Percentiles rank a stretch among this genome's conserved stretches.
These are phyloP conservation scores for Abelmoschus esculentus DNA, from an alignment of 345 rosid species.

Conservation along the genomic window DNA sequence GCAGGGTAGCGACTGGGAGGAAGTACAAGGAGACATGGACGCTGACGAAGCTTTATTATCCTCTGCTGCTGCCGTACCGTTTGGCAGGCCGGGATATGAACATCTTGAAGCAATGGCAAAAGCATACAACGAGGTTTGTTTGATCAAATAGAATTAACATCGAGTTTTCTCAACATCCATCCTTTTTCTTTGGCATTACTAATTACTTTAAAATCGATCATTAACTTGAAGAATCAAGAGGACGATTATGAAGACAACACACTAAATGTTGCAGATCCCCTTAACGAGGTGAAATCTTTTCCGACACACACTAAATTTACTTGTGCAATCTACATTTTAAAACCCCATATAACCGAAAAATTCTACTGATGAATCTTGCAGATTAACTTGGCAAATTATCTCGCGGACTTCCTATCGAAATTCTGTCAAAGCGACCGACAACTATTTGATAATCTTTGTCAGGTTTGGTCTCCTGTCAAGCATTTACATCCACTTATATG, in stretches of 20 bases:
- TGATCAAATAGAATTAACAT: neutral
- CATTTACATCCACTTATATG: neutral
- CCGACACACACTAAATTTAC: neutral
- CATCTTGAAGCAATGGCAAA: conserved; percentile 81
- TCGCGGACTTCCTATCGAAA: conserved; percentile 53
- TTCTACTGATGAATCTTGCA: conserved; percentile 23
- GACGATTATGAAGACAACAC: conserved; percentile 51
- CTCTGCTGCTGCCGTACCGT: conserved; percentile 38
- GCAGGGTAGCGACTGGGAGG: conserved; percentile 88
- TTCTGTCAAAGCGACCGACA: conserved; percentile 42
- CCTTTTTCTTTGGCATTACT: neutral
- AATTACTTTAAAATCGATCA: conserved; percentile 7
- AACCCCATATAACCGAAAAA: neutral
- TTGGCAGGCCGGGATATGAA: conserved; percentile 53
- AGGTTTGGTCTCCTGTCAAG: conserved; percentile 31
- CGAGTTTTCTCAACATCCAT: neutral
- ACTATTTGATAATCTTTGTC: conserved; percentile 59
- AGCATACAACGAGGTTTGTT: conserved; percentile 47
- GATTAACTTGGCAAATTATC: conserved; percentile 69
- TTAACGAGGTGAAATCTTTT: conserved; percentile 51
- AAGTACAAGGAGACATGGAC: conserved; percentile 46
- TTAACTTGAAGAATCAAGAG: conserved; percentile 42
- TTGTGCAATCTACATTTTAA: neutral
- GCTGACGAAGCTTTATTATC: conserved; percentile 37
- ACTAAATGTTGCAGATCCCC: conserved; percentile 46